Evolutionary conservation across 805 yeast genomes (phyloP).

Genomic region (Saccharomycopsis capsularis): DNA sequence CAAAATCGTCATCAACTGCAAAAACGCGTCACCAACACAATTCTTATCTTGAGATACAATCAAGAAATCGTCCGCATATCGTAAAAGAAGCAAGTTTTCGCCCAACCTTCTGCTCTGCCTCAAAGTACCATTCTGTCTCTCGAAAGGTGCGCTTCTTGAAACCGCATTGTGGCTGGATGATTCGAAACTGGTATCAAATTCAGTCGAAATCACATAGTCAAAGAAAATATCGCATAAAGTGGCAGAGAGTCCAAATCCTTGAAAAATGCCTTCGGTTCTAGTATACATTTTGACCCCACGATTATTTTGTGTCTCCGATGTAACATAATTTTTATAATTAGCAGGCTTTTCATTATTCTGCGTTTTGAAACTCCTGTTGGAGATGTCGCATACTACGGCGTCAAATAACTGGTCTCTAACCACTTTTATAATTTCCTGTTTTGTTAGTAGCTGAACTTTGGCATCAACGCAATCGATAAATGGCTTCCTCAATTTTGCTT

Average conservation of each 20-base stretch:
- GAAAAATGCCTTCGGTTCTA: constrained; percentile 70
- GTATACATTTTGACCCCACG: constrained; percentile 30
- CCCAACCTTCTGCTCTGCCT: constrained; percentile 7
- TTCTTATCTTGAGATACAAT: constrained; percentile 44
- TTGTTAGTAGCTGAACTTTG: neutral
- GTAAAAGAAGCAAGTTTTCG: constrained; percentile 31
- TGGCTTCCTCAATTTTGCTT: no score
- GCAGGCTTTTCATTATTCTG: no score
- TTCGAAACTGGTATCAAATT: neutral
- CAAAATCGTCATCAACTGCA: neutral
- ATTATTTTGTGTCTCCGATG: no score
- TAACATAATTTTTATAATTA: no score
- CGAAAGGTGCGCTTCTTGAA: no score
- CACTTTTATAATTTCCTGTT: constrained; percentile 34
- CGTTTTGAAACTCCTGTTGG: no score
- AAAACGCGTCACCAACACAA: constrained; percentile 28
- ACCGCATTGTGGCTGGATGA: no score
- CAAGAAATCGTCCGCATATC: constrained; percentile 83
- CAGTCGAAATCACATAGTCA: constrained; percentile 42
- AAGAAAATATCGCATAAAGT: constrained; percentile 68
- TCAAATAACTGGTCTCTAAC: constrained; percentile 47
- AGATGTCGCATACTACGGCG: constrained; percentile 32
- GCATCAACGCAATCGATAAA: neutral
- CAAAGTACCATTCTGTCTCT: no score
- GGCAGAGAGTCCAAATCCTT: constrained; percentile 75